These are phyloP conservation scores for Immersiella caudata DNA, from an alignment of 495 filamentous ascomycete genomes.

Conservation along the genomic window DNA sequence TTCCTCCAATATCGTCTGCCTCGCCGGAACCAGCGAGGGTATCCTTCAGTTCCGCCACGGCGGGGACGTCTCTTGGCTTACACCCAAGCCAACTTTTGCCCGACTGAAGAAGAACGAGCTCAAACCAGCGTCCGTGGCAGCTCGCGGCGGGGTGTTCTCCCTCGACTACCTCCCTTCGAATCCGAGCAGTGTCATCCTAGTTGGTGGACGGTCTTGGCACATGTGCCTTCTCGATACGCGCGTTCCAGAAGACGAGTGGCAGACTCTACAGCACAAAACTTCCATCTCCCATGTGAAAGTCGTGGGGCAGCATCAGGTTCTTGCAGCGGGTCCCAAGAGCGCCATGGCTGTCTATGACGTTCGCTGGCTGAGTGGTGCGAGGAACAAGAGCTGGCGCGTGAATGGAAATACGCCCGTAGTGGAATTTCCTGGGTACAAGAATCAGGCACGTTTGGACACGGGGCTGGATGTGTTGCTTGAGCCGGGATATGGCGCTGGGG, in stretches of 20 bases:
- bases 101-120: background rate
- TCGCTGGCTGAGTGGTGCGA: conserved; percentile 28
- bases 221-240: conserved; percentile 42
- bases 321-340: conserved; percentile 42
- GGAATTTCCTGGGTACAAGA: conserved; percentile 41
- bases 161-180: conserved; percentile 36
- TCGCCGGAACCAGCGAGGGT: conserved; percentile 40
- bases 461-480: conserved; percentile 42
- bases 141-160: conserved; percentile 27
- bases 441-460: conserved; percentile 36
- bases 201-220: conserved; percentile 41
- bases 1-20: conserved; percentile 27
- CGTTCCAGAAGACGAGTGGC: conserved; percentile 24
- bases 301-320: conserved; percentile 36
- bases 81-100: background rate
- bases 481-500: conserved; percentile 25
- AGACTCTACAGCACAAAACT: conserved; percentile 28
- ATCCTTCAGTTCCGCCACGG: conserved; percentile 24
- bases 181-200: conserved; percentile 34
- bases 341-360: conserved; percentile 46
- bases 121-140: background rate
- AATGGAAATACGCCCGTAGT: conserved; percentile 35
- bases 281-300: conserved; percentile 39
- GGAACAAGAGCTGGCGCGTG: background rate
- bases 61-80: conserved; percentile 21